Evolutionary conservation across 306 rosid species (phyloP), one percentile per base, ranked within the genome.

Genomic region (Cicer bijugum): DNA sequence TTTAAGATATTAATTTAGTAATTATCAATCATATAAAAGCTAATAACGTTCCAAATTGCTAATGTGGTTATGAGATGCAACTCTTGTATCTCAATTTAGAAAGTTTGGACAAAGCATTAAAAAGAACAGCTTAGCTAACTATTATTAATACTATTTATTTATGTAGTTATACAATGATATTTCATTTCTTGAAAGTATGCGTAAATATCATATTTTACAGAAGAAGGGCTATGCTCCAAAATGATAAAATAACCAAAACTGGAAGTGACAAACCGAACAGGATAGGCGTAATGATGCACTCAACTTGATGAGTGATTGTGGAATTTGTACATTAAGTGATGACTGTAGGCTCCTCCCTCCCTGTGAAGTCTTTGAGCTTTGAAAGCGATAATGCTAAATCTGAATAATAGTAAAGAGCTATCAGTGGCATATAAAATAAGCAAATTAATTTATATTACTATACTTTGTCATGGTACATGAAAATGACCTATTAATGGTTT

Each of bases 261-360:
- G 60, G 59, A 66, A 48, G n/a, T 58, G 75, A 55, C 35, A 69
- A 78, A 64, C 48, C 40, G 23, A 77, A 20, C 44, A 50, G 56
- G 19, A 50, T 50, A 50, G 8, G 56, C 8, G 20, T 14, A 50
- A 50, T 50, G 59, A 50, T 50, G 59, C 59, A 8, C 60, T 17
- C 62, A 67, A 23, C 71, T 72, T 48, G 45, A 74, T 12, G 39
- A 16, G 72, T 28, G 60, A 15, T 51, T 17, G 39, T 67, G 69
- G 75, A 78, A 69, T 69, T 69, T 74, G 64, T 76, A 51, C 70
- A 76, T 82, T 82, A 95, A 76, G 99, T 91, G 86, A 95, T 92
- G 80, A 95, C 99, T 52, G 99, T 95, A 51, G 99, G 99, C 75
- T 88, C 85, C 62, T 91, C 91, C 80, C 97, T 92, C 75, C 99